Base-by-base conservation (phyloP, 108 stramenopile genomes). In the Fragilaria crotonensis region DNA sequence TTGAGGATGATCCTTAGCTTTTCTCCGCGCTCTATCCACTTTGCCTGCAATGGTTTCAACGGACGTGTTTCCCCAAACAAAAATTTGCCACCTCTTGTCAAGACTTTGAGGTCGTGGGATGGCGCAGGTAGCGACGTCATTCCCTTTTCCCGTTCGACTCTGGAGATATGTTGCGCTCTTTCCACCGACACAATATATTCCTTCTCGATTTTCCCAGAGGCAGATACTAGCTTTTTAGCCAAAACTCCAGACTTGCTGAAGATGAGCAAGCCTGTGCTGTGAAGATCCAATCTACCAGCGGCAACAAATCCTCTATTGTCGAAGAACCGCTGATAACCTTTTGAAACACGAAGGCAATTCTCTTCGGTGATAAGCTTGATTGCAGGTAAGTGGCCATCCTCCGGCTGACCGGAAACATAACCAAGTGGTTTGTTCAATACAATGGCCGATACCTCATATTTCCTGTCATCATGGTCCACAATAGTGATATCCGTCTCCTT, bases 401-500 rank as follows among this genome's bases (percentile, higher is more conserved):
- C 85, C 26, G 84, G 79, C 59, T 89, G 87, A 20, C 75, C 77
- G 1, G 81, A 80, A 0, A 93, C 86, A 62, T 79, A 85, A 25
- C 86, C 87, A 5, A 66, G n/a, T 0, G 91, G 91, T 59, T 93
- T 93, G 73, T 93, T 72, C 56, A 93, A 48, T 20, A 93, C 71
- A 5, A 93, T 60, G 0, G 87, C 73, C 7, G 48, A 48, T 45
- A 45, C 21, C 18, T 20, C 57, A 46, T 62, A 60, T 31, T 52
- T 29, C 3, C 47, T 19, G 2, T 27, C 47, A 33, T 64, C 21
- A 52, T 33, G 59, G 25, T 60, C 31, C 11, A 47, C 26, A 33
- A 80, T 72, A 19, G 54, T 50, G 20, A 68, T 60, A 61, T 67
- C 47, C 26, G 28, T 54, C 46, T 68, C 69, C 23, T 69, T 48